These are phyloP conservation scores for Lactarius tabidus DNA, from an alignment of 768 basidiomycete genomes.

Conservation along the genomic window DNA sequence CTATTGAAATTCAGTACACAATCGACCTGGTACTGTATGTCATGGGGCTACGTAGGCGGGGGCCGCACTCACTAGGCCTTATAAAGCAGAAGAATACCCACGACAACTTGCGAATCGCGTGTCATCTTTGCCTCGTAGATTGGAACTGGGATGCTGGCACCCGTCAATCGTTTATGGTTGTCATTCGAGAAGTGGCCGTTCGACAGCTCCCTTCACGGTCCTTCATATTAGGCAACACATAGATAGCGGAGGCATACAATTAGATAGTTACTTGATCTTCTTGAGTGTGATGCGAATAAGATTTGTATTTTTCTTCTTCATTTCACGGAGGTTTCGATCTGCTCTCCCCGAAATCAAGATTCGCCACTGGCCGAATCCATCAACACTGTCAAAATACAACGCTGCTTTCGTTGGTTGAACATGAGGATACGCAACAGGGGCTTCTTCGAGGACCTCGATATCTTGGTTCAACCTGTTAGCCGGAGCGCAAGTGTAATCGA, in stretches of 20 bases:
- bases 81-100: not conserved
- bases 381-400: conserved; percentile 53
- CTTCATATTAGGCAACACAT: not conserved
- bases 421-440: conserved; percentile 38
- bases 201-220: conserved; percentile 55
- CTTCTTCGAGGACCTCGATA: conserved; percentile 14
- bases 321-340: conserved; percentile 45
- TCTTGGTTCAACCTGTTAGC: not conserved
- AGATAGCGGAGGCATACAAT: not conserved
- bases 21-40: conserved; percentile 28
- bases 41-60: not conserved
- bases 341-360: conserved; percentile 54
- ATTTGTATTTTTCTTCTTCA: conserved; percentile 43
- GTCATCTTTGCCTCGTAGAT: conserved; percentile 68
- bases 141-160: conserved; percentile 43
- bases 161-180: conserved; percentile 59
- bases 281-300: conserved; percentile 54
- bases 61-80: too few species aligned
- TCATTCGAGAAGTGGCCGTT: conserved; percentile 64
- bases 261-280: conserved; percentile 53
- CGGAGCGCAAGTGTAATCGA: not conserved
- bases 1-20: conserved; percentile 25
- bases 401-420: conserved; percentile 59
- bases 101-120: conserved; percentile 29
- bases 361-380: conserved; percentile 62